Conservation (phyloP, 352 stramenopile species). For the Phytophthora cryptogea region DNA sequence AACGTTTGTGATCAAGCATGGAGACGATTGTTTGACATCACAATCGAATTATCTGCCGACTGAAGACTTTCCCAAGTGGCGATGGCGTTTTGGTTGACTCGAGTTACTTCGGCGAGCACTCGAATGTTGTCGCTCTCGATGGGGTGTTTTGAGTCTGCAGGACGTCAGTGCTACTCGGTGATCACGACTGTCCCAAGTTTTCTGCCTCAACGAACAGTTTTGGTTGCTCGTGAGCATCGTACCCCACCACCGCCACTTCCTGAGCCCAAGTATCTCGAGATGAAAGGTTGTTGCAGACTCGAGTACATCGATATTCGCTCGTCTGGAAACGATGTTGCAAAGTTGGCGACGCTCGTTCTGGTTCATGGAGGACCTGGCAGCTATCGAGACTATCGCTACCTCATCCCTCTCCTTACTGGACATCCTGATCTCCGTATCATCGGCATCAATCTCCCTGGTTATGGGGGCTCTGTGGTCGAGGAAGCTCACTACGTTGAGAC, state of each 20-base stretch:
- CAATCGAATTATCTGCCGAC: neutral
- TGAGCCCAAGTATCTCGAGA: constrained; percentile 16
- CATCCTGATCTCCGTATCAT: constrained; percentile 1
- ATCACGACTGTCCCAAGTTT: constrained; percentile 1
- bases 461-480: constrained; percentile 26
- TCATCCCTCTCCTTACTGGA: neutral
- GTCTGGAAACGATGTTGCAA: neutral
- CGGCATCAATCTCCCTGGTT: constrained; percentile 28
- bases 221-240: constrained; percentile 7
- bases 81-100: constrained; percentile 4
- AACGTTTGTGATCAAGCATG: neutral
- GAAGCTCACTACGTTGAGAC: constrained; percentile 27
- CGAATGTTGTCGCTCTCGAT: neutral
- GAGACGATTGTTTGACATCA: neutral
- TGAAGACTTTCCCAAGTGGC: neutral
- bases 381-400: constrained; percentile 6
- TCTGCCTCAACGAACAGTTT: constrained; percentile 13
- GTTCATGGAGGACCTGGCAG: constrained; percentile 3
- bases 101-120: constrained; percentile 1
- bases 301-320: constrained; percentile 8
- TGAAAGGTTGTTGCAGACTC: constrained; percentile 28
- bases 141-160: neutral
- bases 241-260: constrained; percentile 25
- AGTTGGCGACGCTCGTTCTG: neutral
- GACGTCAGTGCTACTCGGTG: no score